A percentile compares a stretch with the other conserved stretches of the same genome.
phyloP scores from a whole-genome alignment of 2,329 filamentous ascomycete genomes.

The Ramularia endophylla region DNA sequence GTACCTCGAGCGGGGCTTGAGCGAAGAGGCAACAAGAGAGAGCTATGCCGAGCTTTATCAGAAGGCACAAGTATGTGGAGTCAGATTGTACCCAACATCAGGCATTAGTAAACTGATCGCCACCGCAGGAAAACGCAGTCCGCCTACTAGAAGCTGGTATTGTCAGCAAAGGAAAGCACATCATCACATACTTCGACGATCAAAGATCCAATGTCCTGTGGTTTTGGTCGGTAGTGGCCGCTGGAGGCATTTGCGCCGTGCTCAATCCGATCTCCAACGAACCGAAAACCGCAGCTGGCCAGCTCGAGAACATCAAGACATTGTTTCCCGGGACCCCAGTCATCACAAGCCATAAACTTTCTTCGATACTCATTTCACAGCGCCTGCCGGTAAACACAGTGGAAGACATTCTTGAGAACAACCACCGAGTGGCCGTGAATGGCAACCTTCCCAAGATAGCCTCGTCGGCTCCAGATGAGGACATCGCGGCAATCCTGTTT shows the following conservation, averaged over 20 bases:
- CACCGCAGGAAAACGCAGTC: constrained; percentile 9
- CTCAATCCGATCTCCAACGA: constrained; percentile 18
- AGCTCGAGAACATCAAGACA: constrained; percentile 15
- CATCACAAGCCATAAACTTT: constrained; percentile 5
- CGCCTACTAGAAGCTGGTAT: constrained; percentile 12
- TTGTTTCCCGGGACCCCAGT: constrained; percentile 11
- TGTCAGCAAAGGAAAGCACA: constrained; percentile 9
- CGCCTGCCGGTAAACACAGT: constrained; percentile 13
- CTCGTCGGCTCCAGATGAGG: background rate
- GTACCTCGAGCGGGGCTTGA: constrained; percentile 10
- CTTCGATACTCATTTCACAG: constrained; percentile 9
- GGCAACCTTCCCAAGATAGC: too few relatives aligned
- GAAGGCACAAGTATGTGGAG: constrained; percentile 11
- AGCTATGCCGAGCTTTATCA: constrained; percentile 12
- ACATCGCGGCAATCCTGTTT: constrained; percentile 18
- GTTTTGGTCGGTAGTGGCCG: constrained; percentile 38
- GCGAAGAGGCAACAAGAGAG: constrained; percentile 7
- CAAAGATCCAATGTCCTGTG: constrained; percentile 36
- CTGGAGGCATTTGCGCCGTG: constrained; percentile 23
- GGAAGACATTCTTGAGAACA: constrained; percentile 5
- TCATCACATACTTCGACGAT: constrained; percentile 31
- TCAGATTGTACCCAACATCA: too few relatives aligned
- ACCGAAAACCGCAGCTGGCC: constrained; percentile 18
- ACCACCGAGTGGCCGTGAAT: too few relatives aligned
- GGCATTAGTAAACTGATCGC: too few relatives aligned